These are phyloP conservation scores for Myxozyma vanderwaltii DNA, from an alignment of 805 yeast species.

Conservation along the genomic window DNA sequence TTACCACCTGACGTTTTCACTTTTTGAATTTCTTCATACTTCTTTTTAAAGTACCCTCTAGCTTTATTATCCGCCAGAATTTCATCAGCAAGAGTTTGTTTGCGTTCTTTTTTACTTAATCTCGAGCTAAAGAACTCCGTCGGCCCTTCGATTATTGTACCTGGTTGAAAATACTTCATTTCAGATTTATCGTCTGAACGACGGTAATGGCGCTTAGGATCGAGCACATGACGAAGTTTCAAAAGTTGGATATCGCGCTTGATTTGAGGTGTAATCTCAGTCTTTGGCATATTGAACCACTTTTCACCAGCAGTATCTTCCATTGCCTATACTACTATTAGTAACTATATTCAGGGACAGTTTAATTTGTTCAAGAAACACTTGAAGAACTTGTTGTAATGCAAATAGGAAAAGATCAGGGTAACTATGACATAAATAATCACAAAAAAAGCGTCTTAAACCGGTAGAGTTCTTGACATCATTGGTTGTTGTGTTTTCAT, in stretches of 20 bases:
- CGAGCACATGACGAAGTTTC: constrained; percentile 85
- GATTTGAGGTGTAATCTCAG: constrained; percentile 68
- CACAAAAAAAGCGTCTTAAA: constrained; percentile 14
- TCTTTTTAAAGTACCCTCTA: constrained; percentile 78
- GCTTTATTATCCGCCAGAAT: constrained; percentile 71
- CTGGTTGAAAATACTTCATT: constrained; percentile 83
- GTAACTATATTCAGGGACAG: constrained; percentile 3
- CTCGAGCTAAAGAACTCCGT: constrained; percentile 74
- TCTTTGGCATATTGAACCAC: constrained; percentile 82
- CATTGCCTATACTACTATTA: constrained; percentile 28
- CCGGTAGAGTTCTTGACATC: constrained; percentile 28
- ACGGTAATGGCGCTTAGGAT: constrained; percentile 93
- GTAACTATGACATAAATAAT: constrained; percentile 38
- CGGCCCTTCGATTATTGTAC: constrained; percentile 82
- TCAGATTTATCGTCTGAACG: constrained; percentile 47
- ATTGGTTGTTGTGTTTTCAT: constrained; percentile 25
- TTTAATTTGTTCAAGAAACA: background rate
- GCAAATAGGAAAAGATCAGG: constrained; percentile 32
- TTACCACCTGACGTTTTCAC: constrained; percentile 66
- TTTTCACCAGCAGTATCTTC: constrained; percentile 53
- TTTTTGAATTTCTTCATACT: constrained; percentile 76
- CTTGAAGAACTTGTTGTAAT: background rate
- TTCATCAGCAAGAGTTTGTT: constrained; percentile 78
- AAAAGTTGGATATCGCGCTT: constrained; percentile 78
- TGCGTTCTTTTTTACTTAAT: constrained; percentile 69